Percentiles rank a stretch among this genome's conserved stretches.
Evolutionary conservation across 2,329 filamentous ascomycete species (phyloP).

Genomic region (Blastomyces percursus): DNA sequence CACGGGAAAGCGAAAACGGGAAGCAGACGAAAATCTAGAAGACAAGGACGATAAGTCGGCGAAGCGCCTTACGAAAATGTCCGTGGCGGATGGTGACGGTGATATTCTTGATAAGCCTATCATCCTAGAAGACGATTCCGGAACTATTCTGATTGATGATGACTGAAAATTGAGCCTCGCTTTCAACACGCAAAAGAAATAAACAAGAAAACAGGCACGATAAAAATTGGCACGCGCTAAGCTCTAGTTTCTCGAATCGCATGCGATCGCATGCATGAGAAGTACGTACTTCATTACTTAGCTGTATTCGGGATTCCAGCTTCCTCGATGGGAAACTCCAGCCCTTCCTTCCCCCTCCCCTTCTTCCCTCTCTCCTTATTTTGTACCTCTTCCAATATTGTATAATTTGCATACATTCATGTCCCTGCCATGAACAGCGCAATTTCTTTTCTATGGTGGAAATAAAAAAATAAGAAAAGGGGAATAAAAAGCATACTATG

Average conservation of each 20-base stretch:
- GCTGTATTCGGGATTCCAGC: background rate
- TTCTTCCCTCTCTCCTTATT: background rate
- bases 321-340: too few relatives aligned
- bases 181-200: background rate
- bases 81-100: conserved; percentile 23
- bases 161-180: background rate
- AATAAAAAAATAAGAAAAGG: too few relatives aligned
- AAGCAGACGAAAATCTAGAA: conserved; percentile 30
- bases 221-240: background rate
- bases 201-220: background rate
- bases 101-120: conserved; percentile 22
- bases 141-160: conserved; percentile 56
- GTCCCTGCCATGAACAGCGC: background rate
- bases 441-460: background rate
- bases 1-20: conserved; percentile 36
- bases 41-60: conserved; percentile 32
- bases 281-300: background rate
- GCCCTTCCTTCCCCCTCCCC: background rate
- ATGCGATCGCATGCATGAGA: background rate
- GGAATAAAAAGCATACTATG: background rate
- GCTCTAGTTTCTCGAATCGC: background rate
- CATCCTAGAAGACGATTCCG: conserved; percentile 43
- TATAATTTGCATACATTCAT: background rate
- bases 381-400: background rate
- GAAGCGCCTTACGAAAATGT: conserved; percentile 27